phyloP scores from a whole-genome alignment of 2,329 filamentous ascomycete genomes.

The Paecilomyces variotii region DNA sequence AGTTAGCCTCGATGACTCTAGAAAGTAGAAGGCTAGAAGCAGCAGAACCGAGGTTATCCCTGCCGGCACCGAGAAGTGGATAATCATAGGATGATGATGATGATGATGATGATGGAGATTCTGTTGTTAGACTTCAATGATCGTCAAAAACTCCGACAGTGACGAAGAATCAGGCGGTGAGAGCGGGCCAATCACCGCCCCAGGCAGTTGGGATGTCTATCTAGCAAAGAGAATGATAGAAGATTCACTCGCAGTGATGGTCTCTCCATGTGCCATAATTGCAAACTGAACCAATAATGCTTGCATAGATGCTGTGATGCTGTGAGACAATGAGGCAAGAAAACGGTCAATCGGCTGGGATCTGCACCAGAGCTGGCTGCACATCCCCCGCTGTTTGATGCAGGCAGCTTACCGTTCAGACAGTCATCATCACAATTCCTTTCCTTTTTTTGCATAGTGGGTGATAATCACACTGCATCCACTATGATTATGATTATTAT shows the following conservation, averaged over 20 bases:
- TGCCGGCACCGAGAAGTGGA: background rate
- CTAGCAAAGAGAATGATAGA: background rate
- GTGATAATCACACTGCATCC: background rate
- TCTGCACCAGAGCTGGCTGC: background rate
- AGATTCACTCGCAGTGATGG: too few species aligned
- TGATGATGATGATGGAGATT: background rate
- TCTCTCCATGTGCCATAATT: too few species aligned
- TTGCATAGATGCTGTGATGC: background rate
- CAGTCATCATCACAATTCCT: background rate
- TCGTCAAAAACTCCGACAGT: background rate
- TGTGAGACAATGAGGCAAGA: background rate
- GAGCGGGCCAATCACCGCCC: background rate
- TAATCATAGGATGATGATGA: background rate
- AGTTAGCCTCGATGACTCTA: background rate
- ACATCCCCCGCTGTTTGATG: background rate
- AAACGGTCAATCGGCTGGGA: background rate
- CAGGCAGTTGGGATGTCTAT: background rate
- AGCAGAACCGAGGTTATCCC: background rate
- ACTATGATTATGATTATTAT: background rate
- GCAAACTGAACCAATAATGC: too few species aligned
- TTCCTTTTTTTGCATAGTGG: background rate
- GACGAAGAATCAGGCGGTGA: background rate
- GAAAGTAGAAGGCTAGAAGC: background rate
- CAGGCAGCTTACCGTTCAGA: background rate
- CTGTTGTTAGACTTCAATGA: background rate